Conservation (phyloP, 2,329 filamentous ascomycete genomes). For the Dactylonectria estremocensis region DNA sequence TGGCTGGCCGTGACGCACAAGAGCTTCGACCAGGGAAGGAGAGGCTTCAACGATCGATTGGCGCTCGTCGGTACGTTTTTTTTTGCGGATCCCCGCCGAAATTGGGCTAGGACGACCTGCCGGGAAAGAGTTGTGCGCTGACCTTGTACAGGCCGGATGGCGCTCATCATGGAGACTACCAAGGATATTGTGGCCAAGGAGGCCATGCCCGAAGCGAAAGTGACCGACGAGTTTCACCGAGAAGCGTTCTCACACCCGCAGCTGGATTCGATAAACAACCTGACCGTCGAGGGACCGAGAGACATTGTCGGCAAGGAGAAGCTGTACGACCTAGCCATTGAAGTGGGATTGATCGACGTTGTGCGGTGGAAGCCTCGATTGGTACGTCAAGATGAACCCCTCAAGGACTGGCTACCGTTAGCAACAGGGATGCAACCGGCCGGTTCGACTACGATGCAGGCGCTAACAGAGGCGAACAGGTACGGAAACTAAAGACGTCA, state of each 20-base stretch:
- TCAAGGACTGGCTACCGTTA: background rate
- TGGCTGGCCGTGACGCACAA: conserved; percentile 98
- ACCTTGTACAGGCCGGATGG: conserved; percentile 52
- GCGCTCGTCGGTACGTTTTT: conserved; percentile 82
- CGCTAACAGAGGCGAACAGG: conserved; percentile 54
- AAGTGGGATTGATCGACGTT: conserved; percentile 81
- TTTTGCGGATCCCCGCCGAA: background rate
- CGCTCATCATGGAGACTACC: conserved; percentile 57
- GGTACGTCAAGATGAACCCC: conserved; percentile 65
- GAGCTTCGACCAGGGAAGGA: conserved; percentile 95
- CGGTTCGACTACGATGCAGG: background rate
- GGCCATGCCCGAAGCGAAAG: conserved; percentile 44
- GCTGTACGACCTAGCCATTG: conserved; percentile 77
- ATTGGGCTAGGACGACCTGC: background rate
- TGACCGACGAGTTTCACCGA: conserved; percentile 69
- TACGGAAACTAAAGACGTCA: conserved; percentile 78
- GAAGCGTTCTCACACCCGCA: conserved; percentile 79
- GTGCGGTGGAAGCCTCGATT: conserved; percentile 90
- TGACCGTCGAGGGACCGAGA: conserved; percentile 73
- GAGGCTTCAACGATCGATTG: conserved; percentile 94
- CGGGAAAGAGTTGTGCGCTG: conserved; percentile 20
- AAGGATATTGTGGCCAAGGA: conserved; percentile 56
- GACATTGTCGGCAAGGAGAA: conserved; percentile 76
- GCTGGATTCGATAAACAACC: conserved; percentile 80
- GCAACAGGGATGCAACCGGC: background rate